phyloP scores from a whole-genome alignment of 2,329 filamentous ascomycete species.

The Aspergillus neotritici region DNA sequence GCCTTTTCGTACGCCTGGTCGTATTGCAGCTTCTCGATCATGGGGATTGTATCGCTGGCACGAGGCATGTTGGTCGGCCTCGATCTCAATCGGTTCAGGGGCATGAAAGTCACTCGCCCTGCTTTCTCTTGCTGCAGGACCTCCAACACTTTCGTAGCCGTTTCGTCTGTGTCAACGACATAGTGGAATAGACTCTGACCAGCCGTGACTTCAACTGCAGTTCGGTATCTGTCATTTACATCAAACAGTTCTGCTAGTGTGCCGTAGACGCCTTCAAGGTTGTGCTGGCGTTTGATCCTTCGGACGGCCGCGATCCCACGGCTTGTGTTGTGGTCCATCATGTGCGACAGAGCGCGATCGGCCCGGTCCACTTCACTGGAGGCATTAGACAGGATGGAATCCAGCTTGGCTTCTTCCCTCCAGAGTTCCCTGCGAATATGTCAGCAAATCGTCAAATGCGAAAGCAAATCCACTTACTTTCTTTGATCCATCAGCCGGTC shows the following conservation, averaged over 20 bases:
- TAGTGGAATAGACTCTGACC: constrained; percentile 93
- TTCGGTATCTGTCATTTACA: constrained; percentile 75
- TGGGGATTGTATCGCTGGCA: constrained; percentile 78
- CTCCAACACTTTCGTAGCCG: constrained; percentile 74
- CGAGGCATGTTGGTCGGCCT: constrained; percentile 71
- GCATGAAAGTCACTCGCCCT: constrained; percentile 91
- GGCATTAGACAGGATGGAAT: constrained; percentile 68
- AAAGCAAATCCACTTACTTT: constrained; percentile 47
- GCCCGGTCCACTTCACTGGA: constrained; percentile 71
- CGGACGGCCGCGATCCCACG: constrained; percentile 82
- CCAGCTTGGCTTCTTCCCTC: constrained; percentile 82
- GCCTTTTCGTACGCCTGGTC: constrained; percentile 73
- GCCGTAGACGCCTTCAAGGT: constrained; percentile 82
- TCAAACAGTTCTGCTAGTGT: constrained; percentile 89
- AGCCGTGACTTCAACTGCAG: constrained; percentile 87
- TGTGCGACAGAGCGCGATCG: constrained; percentile 69
- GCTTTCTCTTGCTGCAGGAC: constrained; percentile 71
- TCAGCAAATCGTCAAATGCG: constrained; percentile 5
- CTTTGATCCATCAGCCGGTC: constrained; percentile 80
- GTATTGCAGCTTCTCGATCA: constrained; percentile 78
- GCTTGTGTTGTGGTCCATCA: constrained; percentile 85
- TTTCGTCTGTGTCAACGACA: constrained; percentile 85
- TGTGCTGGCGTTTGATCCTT: constrained; percentile 69
- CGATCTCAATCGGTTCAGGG: constrained; percentile 72
- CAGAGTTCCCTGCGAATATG: constrained; percentile 55